A percentile compares a stretch with the other conserved stretches of the same genome.
These are phyloP conservation scores for Infundibulicybe gibba DNA, from an alignment of 768 basidiomycete species.

Conservation along the genomic window DNA sequence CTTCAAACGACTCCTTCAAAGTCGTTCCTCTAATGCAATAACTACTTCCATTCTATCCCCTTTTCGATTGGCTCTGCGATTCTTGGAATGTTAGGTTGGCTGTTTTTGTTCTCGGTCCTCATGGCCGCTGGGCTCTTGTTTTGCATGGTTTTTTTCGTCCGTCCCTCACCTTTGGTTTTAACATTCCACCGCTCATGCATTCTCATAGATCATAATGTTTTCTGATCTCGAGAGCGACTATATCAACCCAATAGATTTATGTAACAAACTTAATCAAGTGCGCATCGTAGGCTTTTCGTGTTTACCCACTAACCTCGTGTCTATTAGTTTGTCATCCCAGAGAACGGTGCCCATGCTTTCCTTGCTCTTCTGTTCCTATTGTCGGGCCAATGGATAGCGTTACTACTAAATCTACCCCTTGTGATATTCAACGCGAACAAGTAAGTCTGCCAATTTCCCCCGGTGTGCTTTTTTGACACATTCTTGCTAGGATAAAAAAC, in stretches of 20 bases:
- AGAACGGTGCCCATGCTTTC: slow-evolving; percentile 93
- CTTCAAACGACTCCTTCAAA: slow-evolving; percentile 1
- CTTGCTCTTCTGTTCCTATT: slow-evolving; percentile 87
- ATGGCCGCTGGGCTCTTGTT: slow-evolving; percentile 94
- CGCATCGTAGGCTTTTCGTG: slow-evolving; percentile 14
- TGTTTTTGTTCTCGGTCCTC: slow-evolving; percentile 95
- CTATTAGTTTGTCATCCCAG: slow-evolving; percentile 89
- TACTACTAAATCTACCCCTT: slow-evolving; percentile 86
- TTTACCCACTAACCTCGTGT: neutral
- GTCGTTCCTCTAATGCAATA: too few relatives aligned
- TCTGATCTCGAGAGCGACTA: slow-evolving; percentile 99
- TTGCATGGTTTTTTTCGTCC: slow-evolving; percentile 99
- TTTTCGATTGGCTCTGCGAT: too few relatives aligned
- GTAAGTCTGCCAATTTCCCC: slow-evolving; percentile 40
- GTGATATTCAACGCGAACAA: slow-evolving; percentile 93
- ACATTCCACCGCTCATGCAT: neutral
- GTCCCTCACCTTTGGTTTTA: slow-evolving; percentile 30
- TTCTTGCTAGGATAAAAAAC: slow-evolving; percentile 67
- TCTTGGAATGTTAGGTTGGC: slow-evolving; percentile 62
- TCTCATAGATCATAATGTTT: slow-evolving; percentile 95
- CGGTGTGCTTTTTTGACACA: neutral
- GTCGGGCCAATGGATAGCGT: slow-evolving; percentile 92
- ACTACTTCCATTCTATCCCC: too few relatives aligned
- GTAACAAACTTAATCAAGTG: slow-evolving; percentile 98
- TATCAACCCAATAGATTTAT: slow-evolving; percentile 99